Evolutionary conservation across 1,284 basidiomycete species (phyloP).

Genomic region (Agroathelia rolfsii): DNA sequence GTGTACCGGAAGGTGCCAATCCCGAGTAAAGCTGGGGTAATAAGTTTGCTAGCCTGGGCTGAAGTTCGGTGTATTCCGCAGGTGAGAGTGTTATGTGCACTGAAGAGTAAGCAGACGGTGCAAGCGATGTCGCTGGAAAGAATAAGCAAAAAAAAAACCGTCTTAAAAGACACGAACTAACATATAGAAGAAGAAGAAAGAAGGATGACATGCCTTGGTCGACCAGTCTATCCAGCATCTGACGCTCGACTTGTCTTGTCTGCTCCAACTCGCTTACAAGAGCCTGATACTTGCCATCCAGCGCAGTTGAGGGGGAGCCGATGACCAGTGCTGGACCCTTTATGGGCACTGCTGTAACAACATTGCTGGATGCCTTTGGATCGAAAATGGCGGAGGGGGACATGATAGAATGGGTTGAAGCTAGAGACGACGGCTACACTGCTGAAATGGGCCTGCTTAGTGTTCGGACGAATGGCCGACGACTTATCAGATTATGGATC

Average conservation of each 20-base stretch:
- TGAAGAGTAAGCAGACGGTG: conserved; percentile 47
- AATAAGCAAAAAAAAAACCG: conserved; percentile 2
- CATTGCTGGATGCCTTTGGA: conserved; percentile 7
- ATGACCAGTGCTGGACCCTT: conserved; percentile 52
- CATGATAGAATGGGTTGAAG: too few relatives aligned
- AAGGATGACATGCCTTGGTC: conserved; percentile 49
- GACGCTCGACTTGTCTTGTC: conserved; percentile 48
- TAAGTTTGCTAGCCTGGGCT: conserved; percentile 41
- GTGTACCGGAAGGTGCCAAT: conserved; percentile 53
- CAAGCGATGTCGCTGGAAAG: conserved; percentile 44
- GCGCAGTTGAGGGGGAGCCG: conserved; percentile 64
- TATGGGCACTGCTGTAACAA: conserved; percentile 13
- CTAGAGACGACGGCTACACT: too few relatives aligned
- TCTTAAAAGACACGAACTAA: conserved; percentile 13
- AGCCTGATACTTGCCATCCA: conserved; percentile 66
- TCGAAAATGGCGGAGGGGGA: conserved; percentile 46
- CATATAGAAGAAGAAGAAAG: conserved; percentile 6
- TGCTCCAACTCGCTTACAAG: conserved; percentile 50
- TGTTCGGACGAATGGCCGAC: too few relatives aligned
- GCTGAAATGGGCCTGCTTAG: too few relatives aligned
- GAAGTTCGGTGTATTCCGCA: conserved; percentile 50
- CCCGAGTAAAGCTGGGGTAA: conserved; percentile 48
- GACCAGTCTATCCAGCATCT: conserved; percentile 67
- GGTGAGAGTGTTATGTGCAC: conserved; percentile 53
- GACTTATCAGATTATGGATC: too few relatives aligned